These are phyloP conservation scores for Beta macrorhiza DNA, from an alignment of 179 eudicot genomes.

Conservation along the genomic window DNA sequence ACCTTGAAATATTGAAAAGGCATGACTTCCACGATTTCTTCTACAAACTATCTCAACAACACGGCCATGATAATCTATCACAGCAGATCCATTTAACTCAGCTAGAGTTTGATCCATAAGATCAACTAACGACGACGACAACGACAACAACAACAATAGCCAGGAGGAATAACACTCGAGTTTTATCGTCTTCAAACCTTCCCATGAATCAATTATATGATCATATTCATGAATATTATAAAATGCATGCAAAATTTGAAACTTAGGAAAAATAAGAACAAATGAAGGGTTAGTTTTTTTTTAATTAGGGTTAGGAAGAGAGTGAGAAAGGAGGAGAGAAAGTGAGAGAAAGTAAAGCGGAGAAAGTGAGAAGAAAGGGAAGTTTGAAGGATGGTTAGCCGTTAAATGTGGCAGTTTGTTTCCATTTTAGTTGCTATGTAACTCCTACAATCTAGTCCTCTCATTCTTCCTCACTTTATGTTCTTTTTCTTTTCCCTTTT, in stretches of 20 bases:
- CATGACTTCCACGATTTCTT: slow-evolving; percentile 16
- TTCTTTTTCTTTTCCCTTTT: not conserved
- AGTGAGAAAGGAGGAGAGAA: not conserved
- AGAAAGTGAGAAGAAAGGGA: slow-evolving; percentile 16
- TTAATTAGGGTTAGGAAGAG: not conserved
- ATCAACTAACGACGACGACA: no score
- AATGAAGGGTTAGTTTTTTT: no score
- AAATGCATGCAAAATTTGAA: not conserved
- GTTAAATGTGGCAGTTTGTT: slow-evolving; percentile 39
- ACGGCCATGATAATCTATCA: slow-evolving; percentile 20
- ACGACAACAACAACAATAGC: not conserved
- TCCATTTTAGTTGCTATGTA: slow-evolving; percentile 19
- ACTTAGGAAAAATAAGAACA: not conserved
- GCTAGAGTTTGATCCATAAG: slow-evolving; percentile 22
- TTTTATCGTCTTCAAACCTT: not conserved
- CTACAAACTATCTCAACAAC: slow-evolving; percentile 31
- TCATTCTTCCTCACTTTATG: not conserved
- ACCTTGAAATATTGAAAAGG: slow-evolving; percentile 44
- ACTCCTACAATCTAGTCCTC: slow-evolving; percentile 20
- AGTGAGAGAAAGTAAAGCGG: slow-evolving; percentile 3
- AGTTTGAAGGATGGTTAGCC: slow-evolving; percentile 34
- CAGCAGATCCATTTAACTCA: slow-evolving; percentile 24
- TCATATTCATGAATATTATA: not conserved
- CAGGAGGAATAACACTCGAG: not conserved
- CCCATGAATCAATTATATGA: not conserved